Conservation (phyloP, 768 basidiomycete genomes). For the Leucosporidium yakuticum region DNA sequence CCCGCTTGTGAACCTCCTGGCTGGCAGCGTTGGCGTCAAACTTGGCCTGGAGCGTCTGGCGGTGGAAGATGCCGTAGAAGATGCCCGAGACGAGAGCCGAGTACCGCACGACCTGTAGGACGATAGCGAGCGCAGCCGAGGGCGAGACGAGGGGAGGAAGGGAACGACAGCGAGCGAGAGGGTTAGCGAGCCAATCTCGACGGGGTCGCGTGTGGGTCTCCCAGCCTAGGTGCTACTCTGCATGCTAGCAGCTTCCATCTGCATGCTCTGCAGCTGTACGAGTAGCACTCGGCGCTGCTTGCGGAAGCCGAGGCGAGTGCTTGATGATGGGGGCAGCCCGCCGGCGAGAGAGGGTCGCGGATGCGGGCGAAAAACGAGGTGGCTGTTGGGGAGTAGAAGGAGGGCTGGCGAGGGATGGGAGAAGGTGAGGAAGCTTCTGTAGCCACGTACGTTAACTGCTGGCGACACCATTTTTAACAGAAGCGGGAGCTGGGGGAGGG, state of each 20-base stretch:
- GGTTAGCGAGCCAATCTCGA: not conserved
- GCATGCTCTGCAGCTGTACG: too few relatives aligned
- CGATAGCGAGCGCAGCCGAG: too few relatives aligned
- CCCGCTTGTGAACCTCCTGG: constrained; percentile 64
- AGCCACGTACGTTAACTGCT: constrained; percentile 34
- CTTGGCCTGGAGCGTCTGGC: constrained; percentile 74
- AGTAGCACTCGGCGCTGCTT: too few relatives aligned
- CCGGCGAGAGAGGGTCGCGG: too few relatives aligned
- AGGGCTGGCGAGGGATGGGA: not conserved
- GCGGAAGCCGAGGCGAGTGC: too few relatives aligned
- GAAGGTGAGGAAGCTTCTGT: not conserved
- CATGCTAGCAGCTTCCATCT: too few relatives aligned
- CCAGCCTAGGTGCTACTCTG: not conserved
- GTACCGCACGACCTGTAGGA: constrained; percentile 79
- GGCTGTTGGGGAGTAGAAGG: too few relatives aligned
- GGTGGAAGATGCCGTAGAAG: constrained; percentile 86
- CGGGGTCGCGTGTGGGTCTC: not conserved
- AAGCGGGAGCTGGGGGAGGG: not conserved
- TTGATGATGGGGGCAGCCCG: too few relatives aligned
- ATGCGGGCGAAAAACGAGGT: too few relatives aligned
- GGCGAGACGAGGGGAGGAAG: too few relatives aligned
- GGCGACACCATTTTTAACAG: constrained; percentile 32
- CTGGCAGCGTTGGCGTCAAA: constrained; percentile 71
- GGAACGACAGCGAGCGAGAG: not conserved
- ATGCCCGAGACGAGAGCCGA: constrained; percentile 81